phyloP scores from a whole-genome alignment of 139 green algal species.

The Micractinium sp. region DNA sequence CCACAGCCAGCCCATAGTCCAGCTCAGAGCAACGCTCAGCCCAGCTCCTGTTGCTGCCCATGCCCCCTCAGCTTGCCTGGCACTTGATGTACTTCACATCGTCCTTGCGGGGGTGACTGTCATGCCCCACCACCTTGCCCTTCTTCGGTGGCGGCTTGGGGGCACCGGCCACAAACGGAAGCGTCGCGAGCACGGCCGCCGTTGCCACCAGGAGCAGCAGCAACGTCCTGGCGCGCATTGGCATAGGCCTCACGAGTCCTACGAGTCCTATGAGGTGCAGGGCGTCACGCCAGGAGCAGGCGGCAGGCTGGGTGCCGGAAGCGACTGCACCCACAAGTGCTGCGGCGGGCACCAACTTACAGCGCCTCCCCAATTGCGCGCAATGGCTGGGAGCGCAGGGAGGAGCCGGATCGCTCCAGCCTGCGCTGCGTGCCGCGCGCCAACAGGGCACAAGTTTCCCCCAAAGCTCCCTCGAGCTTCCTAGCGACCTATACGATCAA shows the following conservation, averaged over 20 bases:
- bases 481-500: background rate
- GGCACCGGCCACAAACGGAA: background rate
- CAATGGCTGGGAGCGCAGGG: background rate
- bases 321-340: too few species aligned
- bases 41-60: background rate
- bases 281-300: too few species aligned
- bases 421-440: background rate
- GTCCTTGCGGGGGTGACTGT: background rate
- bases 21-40: background rate
- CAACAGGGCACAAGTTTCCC: background rate
- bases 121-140: background rate
- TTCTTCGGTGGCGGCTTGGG: background rate
- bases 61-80: background rate
- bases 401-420: background rate
- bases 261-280: background rate
- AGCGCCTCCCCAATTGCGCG: too few species aligned
- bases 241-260: background rate
- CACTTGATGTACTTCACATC: constrained; percentile 11
- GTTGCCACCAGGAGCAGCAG: background rate
- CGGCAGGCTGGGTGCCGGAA: too few species aligned
- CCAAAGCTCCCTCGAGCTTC: background rate
- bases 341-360: too few species aligned
- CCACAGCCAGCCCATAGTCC: too few species aligned
- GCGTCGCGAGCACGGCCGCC: background rate
- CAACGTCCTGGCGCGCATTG: background rate